Evolutionary conservation across 2,329 filamentous ascomycete species (phyloP).

Genomic region (Beauveria sp.): DNA sequence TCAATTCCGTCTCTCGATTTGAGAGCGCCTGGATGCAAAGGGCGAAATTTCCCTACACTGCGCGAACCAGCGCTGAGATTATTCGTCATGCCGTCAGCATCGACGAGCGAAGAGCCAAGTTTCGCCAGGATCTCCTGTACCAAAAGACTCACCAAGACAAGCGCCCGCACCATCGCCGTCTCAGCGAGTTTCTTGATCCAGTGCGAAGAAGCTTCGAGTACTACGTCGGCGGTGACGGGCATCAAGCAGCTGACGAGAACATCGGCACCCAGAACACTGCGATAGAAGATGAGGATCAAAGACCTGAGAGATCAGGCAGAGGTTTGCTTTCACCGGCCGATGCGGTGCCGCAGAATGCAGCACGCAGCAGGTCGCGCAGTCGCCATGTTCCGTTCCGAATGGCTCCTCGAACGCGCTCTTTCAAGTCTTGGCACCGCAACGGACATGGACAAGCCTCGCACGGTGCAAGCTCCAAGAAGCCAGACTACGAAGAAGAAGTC

Average conservation of each 20-base stretch:
- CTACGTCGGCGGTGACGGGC: neutral
- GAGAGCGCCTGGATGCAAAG: slow-evolving; percentile 72
- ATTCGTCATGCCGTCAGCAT: slow-evolving; percentile 65
- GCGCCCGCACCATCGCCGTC: slow-evolving; percentile 17
- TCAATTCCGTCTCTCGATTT: slow-evolving; percentile 72
- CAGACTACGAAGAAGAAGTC: slow-evolving; percentile 22
- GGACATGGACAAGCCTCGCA: neutral
- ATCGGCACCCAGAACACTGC: neutral
- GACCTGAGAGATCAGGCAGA: neutral
- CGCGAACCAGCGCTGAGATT: slow-evolving; percentile 48
- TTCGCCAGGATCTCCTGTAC: slow-evolving; percentile 62
- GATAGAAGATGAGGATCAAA: neutral
- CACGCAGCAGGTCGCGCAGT: slow-evolving; percentile 10
- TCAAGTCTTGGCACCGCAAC: neutral
- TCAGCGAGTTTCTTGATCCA: slow-evolving; percentile 16
- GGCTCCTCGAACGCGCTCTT: slow-evolving; percentile 22
- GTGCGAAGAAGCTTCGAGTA: slow-evolving; percentile 15
- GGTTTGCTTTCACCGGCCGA: neutral
- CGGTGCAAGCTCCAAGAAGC: slow-evolving; percentile 12
- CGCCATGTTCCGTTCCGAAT: slow-evolving; percentile 34
- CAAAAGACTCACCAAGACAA: slow-evolving; percentile 26
- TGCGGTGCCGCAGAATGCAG: slow-evolving; percentile 6
- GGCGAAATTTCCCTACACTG: slow-evolving; percentile 66
- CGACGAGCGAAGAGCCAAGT: slow-evolving; percentile 64
- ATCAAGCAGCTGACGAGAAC: neutral